Percentiles rank a stretch among this genome's conserved stretches.
Conservation (phyloP, 129 eudicot genomes). For the Kitagawia praeruptora region DNA sequence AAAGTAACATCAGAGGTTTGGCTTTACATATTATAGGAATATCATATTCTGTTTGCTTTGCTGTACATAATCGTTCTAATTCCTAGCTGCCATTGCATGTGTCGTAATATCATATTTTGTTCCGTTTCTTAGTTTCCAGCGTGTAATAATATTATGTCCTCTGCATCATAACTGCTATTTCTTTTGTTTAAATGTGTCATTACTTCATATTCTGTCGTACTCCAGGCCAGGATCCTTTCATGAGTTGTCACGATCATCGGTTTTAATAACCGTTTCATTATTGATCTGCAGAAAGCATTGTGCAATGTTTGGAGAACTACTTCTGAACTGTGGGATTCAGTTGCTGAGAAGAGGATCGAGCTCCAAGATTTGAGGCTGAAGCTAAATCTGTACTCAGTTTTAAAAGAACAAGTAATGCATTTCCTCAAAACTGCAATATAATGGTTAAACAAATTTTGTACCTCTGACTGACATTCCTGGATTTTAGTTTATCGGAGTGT, state of each 20-base stretch:
- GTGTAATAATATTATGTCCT: neutral
- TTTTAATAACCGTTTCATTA: conserved; percentile 1
- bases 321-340: conserved; percentile 47
- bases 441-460: neutral
- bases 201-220: neutral
- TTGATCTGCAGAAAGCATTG: conserved; percentile 53
- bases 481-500: neutral
- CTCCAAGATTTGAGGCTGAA: conserved; percentile 57
- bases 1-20: conserved; percentile 69
- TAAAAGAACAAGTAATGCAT: conserved; percentile 58
- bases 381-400: conserved; percentile 47
- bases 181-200: neutral
- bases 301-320: conserved; percentile 60
- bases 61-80: neutral
- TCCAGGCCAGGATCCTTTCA: neutral
- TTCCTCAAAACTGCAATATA: neutral
- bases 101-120: neutral
- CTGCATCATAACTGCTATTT: neutral
- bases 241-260: neutral
- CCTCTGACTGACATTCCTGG: neutral
- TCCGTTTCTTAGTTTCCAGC: neutral
- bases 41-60: neutral
- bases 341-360: conserved; percentile 47
- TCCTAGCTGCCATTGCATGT: neutral
- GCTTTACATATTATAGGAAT: neutral